Evolutionary conservation across 331 rosid genomes (phyloP), one percentile per base, ranked within the genome.

Genomic region (Malus hybrid): DNA sequence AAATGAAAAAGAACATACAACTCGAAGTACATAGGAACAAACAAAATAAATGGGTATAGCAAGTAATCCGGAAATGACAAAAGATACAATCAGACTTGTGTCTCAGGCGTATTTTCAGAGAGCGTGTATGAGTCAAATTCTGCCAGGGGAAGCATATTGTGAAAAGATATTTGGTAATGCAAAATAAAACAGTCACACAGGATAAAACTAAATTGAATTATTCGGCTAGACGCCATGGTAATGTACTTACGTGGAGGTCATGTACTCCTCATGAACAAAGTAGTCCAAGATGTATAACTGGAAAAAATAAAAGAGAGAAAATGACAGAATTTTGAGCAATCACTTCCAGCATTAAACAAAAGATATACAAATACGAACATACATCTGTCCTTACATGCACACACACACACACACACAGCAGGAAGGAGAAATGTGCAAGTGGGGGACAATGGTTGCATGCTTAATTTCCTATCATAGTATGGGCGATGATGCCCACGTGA

Each of bases 211-310:
- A 16, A 63, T 67, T 48, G 48, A n/a, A 69, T 33, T 68, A 66
- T 63, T 22, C 71, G 30, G 36, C 19, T 22, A 66, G 68, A 75
- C 13, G 36, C 28, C 24, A 69, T 13, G 72, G 71, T 64, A 78
- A 80, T 68, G 69, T 56, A 84, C 97, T 89, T 86, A 93, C 97
- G 99, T 92, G 76, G 99, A 95, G 83, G 99, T 92, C 97, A 95
- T 92, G 87, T 90, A 92, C 81, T 92, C 99, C 86, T 95, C 99
- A 71, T 90, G 81, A 69, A 92, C 79, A 81, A 92, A 95, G 84
- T 95, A 95, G 85, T 95, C 97, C 80, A 92, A 73, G 78, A 92
- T 88, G 85, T 92, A 95, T 56, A 95, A 70, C 97, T 95, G 93
- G 46, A 9, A 83, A 80, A 22, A 79, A 67, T 52, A 78, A 10